Percentiles rank a stretch among this genome's conserved stretches.
phyloP scores from a whole-genome alignment of 2,329 filamentous ascomycete species.

The Boeremia lycopersici region DNA sequence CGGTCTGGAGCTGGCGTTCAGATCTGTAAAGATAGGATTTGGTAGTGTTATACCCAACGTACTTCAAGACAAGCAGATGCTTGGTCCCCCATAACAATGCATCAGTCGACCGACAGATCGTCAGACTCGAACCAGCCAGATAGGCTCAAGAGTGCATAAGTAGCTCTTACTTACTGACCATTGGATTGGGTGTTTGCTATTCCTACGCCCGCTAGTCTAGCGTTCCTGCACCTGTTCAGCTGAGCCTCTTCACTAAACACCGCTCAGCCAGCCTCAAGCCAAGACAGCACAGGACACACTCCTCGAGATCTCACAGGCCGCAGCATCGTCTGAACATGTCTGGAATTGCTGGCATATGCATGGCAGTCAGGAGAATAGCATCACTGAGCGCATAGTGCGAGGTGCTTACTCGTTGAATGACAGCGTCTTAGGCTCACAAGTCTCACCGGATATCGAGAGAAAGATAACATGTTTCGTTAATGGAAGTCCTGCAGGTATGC shows the following conservation, averaged over 20 bases:
- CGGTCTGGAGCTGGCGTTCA: constrained; percentile 9
- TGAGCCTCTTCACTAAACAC: neutral
- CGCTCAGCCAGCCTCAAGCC: constrained; percentile 4
- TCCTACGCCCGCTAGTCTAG: neutral
- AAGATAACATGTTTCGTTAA: neutral
- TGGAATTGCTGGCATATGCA: neutral
- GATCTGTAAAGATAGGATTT: constrained; percentile 1
- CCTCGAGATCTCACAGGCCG: neutral
- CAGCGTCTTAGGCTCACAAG: neutral
- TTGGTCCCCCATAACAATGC: neutral
- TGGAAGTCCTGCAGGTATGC: neutral
- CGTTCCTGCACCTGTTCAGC: constrained; percentile 7
- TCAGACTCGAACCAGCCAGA: neutral
- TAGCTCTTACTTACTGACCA: neutral
- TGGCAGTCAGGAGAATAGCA: neutral
- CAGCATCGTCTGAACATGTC: neutral
- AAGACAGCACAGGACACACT: neutral
- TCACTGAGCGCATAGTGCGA: neutral
- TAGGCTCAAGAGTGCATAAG: neutral
- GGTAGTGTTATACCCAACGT: constrained; percentile 15
- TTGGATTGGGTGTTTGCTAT: neutral
- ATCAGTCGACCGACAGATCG: neutral
- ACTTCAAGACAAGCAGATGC: neutral
- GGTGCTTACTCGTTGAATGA: neutral
- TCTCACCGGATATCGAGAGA: neutral